Percentiles rank a stretch among this genome's conserved stretches.
Conservation (phyloP, 1,284 basidiomycete species). For the Stereum hirsutum region DNA sequence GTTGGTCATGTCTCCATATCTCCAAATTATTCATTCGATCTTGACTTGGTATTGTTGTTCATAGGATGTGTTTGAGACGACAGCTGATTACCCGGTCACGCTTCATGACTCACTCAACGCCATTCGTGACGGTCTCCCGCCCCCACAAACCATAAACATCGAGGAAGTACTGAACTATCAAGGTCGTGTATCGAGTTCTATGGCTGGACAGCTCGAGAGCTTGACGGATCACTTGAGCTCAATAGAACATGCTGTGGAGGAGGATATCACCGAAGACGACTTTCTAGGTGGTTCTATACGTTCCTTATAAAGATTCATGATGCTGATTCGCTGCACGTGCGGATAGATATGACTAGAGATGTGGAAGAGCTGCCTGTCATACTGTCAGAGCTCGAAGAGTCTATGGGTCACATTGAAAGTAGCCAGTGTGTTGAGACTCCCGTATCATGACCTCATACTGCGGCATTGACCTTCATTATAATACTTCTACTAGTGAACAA, state of each 20-base stretch:
- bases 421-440: conserved; percentile 40
- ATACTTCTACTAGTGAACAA: too few relatives aligned
- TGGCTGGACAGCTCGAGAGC: conserved; percentile 67
- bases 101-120: conserved; percentile 42
- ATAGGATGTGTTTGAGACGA: conserved; percentile 56
- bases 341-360: conserved; percentile 65
- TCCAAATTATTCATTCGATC: not conserved
- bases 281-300: conserved; percentile 30
- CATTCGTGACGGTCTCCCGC: conserved; percentile 44
- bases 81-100: conserved; percentile 57
- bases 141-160: conserved; percentile 29
- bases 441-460: not conserved
- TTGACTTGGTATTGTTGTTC: conserved; percentile 1
- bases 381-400: conserved; percentile 59
- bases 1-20: conserved; percentile 29
- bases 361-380: conserved; percentile 67
- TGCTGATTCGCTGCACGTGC: not conserved
- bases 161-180: conserved; percentile 44
- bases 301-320: not conserved
- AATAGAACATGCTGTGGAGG: conserved; percentile 56
- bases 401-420: conserved; percentile 36
- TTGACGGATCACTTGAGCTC: conserved; percentile 65
- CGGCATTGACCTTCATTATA: not conserved
- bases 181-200: conserved; percentile 43
- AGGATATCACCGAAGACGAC: conserved; percentile 54